Base-by-base conservation (phyloP, 1,139 yeast genomes). In the Suhomyces bolitotheri region DNA sequence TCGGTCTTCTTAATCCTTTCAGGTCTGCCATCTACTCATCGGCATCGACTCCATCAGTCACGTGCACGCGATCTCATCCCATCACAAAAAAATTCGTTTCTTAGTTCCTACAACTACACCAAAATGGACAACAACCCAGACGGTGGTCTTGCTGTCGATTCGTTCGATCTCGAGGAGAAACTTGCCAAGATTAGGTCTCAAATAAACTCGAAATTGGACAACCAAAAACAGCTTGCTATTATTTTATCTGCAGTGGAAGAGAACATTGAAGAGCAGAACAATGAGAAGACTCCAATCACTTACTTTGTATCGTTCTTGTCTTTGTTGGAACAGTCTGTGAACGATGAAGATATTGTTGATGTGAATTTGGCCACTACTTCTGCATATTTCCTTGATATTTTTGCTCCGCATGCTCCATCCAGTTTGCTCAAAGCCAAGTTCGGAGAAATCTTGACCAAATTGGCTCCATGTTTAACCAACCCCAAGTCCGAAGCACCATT, bases 221-320 rank as follows among this genome's bases (percentile, higher is more conserved):
- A 88, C 60, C 97, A 89, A 64, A 84, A 83, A 55, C 89, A 84
- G 37, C 60, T 69, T 34, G 75, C 76, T n/a, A 54, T 88, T 27
- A 82, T 90, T 43, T 71, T 92, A 35, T 75, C 83, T 13, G 96
- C 97, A 3, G 92, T 92, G 30, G 98, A 92, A 58, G 96, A 88
- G 50, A 87, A 86, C 49, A 73, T 92, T 35, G 73, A 74, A 33
- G 90, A 84, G 46, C 90, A 85, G 53, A 73, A 78, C 34, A 78
- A 80, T 41, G 74, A 63, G 58, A 53, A 72, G 62, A 57, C 80
- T 2, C 76, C 86, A 22, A 82, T 85, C 11, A 83, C 90, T 3
- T 92, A 92, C 59, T 82, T 89, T 53, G 82, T 89, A 11, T 85
- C 97, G 0, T 83, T 92, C 49, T 65, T 90, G 44, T 76, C 96